Evolutionary conservation across 768 basidiomycete genomes (phyloP), one percentile per base, ranked within the genome.

Genomic region (Cantharellus anzutake): DNA sequence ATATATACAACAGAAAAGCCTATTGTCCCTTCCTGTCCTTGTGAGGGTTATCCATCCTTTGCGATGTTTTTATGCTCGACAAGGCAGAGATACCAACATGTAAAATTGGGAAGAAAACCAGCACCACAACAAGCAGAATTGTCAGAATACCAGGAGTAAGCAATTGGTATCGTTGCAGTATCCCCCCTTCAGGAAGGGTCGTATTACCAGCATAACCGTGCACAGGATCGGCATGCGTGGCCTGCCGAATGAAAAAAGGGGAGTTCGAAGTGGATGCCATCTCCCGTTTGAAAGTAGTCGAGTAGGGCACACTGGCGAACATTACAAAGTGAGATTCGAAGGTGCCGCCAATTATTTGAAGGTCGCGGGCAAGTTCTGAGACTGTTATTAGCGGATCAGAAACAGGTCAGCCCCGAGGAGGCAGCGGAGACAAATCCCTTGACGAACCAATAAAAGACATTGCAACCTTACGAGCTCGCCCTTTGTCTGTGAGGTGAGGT

Each of bases 131-230:
- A 14, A 64, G 56, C n/a, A 64, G 59, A 5, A 62, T 39, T 14
- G 60, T 56, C 20, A 64, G 52, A 55, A 64, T 42, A 4, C 56
- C 59, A 35, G 63, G 63, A 2, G 63, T 64, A 14, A 64, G 62
- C 52, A 64, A 60, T 42, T 64, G 63, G 41, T 64, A 64, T 29
- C 53, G 53, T 40, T 63, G 59, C 60, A 64, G 59, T n/a, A 60
- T 42, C 5, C 59, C 62, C n/a, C 59, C 62, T 5, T 34, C 44
- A 4, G 60, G 57, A 42, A 29, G 41, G 5, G 56, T 40, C 20
- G 57, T 14, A 37, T 55, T 40, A 42, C 35, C 41, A 14, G 35
- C 58, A 34, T 51, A 53, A 14, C 40, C 40, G 4, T 39, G 42
- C 4, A 48, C 42, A 7, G 63, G 20, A 29, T 29, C 20, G 20